A percentile compares a stretch with the other conserved stretches of the same genome.
These are phyloP conservation scores for Phytophthora melonis DNA, from an alignment of 352 stramenopile genomes.

Conservation along the genomic window DNA sequence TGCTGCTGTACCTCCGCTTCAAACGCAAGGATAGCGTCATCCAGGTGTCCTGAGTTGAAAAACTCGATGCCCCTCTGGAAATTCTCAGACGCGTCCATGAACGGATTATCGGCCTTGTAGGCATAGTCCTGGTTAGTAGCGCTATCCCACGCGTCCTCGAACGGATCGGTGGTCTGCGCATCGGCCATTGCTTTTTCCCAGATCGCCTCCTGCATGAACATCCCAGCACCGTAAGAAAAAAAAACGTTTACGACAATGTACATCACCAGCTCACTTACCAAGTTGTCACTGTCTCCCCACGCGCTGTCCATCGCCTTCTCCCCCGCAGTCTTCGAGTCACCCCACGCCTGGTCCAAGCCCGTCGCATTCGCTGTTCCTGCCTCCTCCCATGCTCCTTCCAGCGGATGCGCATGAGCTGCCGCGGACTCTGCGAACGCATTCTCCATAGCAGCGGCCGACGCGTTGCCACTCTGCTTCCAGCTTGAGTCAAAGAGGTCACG, in stretches of 20 bases:
- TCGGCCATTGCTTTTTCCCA: conserved; percentile 86
- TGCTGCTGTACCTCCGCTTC: conserved; percentile 95
- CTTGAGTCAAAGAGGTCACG: conserved; percentile 68
- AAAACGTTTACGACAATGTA: not conserved
- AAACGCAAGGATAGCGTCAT: conserved; percentile 95
- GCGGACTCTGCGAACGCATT: conserved; percentile 56
- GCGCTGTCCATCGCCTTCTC: conserved; percentile 70
- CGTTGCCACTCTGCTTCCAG: conserved; percentile 53
- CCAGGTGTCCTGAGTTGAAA: conserved; percentile 92
- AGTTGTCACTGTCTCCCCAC: conserved; percentile 66
- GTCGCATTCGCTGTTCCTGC: conserved; percentile 33
- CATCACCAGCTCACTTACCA: conserved; percentile 43
- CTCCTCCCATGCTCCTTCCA: conserved; percentile 61
- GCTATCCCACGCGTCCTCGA: conserved; percentile 81
- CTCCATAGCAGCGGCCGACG: conserved; percentile 50
- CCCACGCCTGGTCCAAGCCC: conserved; percentile 59
- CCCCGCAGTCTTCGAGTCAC: conserved; percentile 50
- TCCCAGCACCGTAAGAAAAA: not conserved
- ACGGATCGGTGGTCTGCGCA: conserved; percentile 72
- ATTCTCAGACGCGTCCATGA: conserved; percentile 66
- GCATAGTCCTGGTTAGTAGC: conserved; percentile 66
- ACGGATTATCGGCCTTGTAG: conserved; percentile 85
- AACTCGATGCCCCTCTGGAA: conserved; percentile 82
- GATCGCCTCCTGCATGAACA: conserved; percentile 58
- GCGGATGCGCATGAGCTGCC: conserved; percentile 32